phyloP scores from a whole-genome alignment of 2,329 filamentous ascomycete species.

The Cryphonectria naterciae region DNA sequence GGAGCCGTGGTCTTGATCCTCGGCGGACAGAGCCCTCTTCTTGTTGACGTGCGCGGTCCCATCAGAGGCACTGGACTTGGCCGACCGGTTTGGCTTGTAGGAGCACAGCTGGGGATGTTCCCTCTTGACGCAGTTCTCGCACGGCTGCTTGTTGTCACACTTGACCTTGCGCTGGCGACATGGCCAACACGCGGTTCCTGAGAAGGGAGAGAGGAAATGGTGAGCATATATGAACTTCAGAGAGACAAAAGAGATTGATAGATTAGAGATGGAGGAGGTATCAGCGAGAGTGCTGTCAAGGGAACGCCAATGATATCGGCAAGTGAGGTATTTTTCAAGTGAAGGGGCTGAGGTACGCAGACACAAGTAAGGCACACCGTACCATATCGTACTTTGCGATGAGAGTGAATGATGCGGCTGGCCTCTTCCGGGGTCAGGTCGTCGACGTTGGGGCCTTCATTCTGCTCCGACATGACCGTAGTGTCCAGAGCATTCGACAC shows the following conservation, averaged over 20 bases:
- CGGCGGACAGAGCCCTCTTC: conserved; percentile 31
- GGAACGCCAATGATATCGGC: not conserved
- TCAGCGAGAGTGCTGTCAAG: not conserved
- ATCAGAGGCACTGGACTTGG: conserved; percentile 36
- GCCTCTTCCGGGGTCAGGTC: conserved; percentile 68
- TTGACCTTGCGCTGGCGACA: conserved; percentile 71
- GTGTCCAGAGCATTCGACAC: conserved; percentile 23
- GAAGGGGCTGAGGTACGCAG: not conserved
- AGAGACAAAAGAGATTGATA: not conserved
- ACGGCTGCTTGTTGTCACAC: conserved; percentile 70
- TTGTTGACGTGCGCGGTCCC: conserved; percentile 29
- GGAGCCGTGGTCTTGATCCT: conserved; percentile 46
- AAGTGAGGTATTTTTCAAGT: not conserved
- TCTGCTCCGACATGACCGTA: conserved; percentile 48
- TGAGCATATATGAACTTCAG: not conserved
- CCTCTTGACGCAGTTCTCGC: conserved; percentile 69
- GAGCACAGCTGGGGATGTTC: conserved; percentile 68
- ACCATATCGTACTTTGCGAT: conserved; percentile 72
- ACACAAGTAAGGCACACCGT: conserved; percentile 38
- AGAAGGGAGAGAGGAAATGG: conserved; percentile 13
- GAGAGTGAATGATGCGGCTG: conserved; percentile 70
- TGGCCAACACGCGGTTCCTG: conserved; percentile 68
- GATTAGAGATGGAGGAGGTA: not conserved
- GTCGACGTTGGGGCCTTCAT: conserved; percentile 53
- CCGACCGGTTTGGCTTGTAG: conserved; percentile 64